phyloP scores from a whole-genome alignment of 495 filamentous ascomycete species.

The Letharia columbiana region DNA sequence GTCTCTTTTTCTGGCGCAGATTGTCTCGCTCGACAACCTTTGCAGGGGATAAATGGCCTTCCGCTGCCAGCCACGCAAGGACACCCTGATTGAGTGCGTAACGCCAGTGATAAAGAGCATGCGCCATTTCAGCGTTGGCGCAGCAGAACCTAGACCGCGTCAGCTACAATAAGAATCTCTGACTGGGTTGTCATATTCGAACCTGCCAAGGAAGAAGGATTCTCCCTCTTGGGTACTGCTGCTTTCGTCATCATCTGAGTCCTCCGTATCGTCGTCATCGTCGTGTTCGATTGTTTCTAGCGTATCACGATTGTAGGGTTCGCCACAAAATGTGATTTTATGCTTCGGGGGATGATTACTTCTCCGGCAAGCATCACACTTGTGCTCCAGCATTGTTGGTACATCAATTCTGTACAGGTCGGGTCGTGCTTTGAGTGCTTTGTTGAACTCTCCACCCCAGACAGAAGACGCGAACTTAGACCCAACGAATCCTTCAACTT shows the following conservation, averaged over 20 bases:
- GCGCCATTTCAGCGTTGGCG: constrained; percentile 58
- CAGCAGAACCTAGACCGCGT: constrained; percentile 46
- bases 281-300: constrained; percentile 56
- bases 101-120: constrained; percentile 68
- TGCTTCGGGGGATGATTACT: constrained; percentile 57
- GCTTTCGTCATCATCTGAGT: constrained; percentile 31
- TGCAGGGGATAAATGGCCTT: constrained; percentile 45
- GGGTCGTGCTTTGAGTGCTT: constrained; percentile 59
- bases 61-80: constrained; percentile 46
- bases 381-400: constrained; percentile 34
- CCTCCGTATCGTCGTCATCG: constrained; percentile 28
- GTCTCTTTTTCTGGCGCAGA: constrained; percentile 43
- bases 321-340: constrained; percentile 54
- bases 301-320: constrained; percentile 59
- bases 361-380: constrained; percentile 73
- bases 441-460: constrained; percentile 61
- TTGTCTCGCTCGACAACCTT: constrained; percentile 48
- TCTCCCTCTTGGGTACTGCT: constrained; percentile 31
- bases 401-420: constrained; percentile 33
- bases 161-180: background rate
- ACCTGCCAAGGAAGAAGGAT: constrained; percentile 41
- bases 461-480: constrained; percentile 66
- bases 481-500: constrained; percentile 55
- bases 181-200: background rate
- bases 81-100: constrained; percentile 64